phyloP scores from a whole-genome alignment of 2,329 filamentous ascomycete genomes.

The Hypomyces rosellus region DNA sequence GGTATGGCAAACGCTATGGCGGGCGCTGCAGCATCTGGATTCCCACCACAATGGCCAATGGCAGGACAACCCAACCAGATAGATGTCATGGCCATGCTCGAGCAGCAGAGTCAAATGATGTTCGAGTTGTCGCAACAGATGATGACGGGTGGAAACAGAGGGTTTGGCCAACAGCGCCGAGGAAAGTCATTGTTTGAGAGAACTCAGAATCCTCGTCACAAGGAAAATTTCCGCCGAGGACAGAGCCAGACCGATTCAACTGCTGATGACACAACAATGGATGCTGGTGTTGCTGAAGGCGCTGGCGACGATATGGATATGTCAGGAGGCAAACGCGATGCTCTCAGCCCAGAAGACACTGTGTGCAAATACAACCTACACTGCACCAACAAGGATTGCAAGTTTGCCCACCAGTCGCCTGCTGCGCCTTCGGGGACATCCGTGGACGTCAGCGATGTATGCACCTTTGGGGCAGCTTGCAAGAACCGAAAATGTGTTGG shows the following conservation, averaged over 20 bases:
- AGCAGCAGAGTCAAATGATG: slow-evolving; percentile 86
- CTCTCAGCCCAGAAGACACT: slow-evolving; percentile 54
- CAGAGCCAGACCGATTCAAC: slow-evolving; percentile 34
- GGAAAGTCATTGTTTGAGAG: slow-evolving; percentile 69
- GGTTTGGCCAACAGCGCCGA: slow-evolving; percentile 29
- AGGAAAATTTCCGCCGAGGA: slow-evolving; percentile 47
- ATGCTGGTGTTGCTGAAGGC: slow-evolving; percentile 33
- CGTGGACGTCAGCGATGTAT: slow-evolving; percentile 74
- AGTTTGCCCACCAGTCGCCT: slow-evolving; percentile 90
- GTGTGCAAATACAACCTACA: slow-evolving; percentile 85
- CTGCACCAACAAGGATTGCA: slow-evolving; percentile 85
- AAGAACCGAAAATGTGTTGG: slow-evolving; percentile 92
- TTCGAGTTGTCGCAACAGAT: slow-evolving; percentile 62
- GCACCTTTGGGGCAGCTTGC: slow-evolving; percentile 83
- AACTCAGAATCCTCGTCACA: slow-evolving; percentile 47
- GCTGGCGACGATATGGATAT: slow-evolving; percentile 57
- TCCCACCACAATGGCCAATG: slow-evolving; percentile 27
- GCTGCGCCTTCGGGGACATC: slow-evolving; percentile 71
- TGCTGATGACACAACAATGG: slow-evolving; percentile 30
- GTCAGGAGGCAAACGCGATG: slow-evolving; percentile 46
- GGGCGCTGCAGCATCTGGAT: slow-evolving; percentile 3
- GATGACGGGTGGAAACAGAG: slow-evolving; percentile 49
- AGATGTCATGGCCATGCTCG: slow-evolving; percentile 67
- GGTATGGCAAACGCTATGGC: slow-evolving; percentile 2
- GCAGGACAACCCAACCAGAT: slow-evolving; percentile 43